These are phyloP conservation scores for Silene conica DNA, from an alignment of 148 eudicot species.

Conservation along the genomic window DNA sequence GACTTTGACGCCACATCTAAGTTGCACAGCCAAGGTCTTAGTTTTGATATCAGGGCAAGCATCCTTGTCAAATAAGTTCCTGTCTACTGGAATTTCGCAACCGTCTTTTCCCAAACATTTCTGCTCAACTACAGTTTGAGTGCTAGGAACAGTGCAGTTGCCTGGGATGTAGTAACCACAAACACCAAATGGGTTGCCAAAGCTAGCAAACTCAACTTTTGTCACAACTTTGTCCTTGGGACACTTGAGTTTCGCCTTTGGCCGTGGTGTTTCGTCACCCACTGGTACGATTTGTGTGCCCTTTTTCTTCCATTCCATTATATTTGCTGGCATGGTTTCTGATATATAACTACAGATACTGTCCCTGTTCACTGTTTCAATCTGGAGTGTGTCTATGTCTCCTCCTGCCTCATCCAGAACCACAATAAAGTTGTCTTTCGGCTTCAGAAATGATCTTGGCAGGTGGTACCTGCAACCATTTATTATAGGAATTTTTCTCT, in stretches of 20 bases:
- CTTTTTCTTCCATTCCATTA: conserved; percentile 45
- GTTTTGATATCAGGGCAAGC: conserved; percentile 19
- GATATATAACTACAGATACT: conserved; percentile 53
- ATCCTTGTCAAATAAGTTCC: conserved; percentile 15
- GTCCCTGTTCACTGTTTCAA: conserved; percentile 52
- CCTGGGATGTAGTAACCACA: conserved; percentile 54
- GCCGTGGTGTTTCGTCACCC: conserved; percentile 14
- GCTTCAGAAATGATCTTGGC: conserved; percentile 73
- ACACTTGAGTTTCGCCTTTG: conserved; percentile 50
- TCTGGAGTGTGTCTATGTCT: conserved; percentile 38
- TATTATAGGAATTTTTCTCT: neutral
- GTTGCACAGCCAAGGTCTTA: conserved; percentile 26
- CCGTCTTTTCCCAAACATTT: conserved; percentile 25
- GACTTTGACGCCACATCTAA: conserved; percentile 18
- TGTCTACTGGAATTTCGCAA: conserved; percentile 21
- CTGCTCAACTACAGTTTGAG: conserved; percentile 42
- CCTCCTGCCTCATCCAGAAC: conserved; percentile 77
- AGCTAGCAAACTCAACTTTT: conserved; percentile 66
- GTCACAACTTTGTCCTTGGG: conserved; percentile 42
- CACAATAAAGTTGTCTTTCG: conserved; percentile 61
- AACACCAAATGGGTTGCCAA: conserved; percentile 55
- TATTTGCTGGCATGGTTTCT: conserved; percentile 48
- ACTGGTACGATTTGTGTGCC: conserved; percentile 20
- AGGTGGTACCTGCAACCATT: conserved; percentile 65
- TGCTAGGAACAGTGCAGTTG: conserved; percentile 38